Evolutionary conservation across 306 rosid genomes (phyloP), one percentile per base, ranked within the genome.

Genomic region (Vachellia collinsii): DNA sequence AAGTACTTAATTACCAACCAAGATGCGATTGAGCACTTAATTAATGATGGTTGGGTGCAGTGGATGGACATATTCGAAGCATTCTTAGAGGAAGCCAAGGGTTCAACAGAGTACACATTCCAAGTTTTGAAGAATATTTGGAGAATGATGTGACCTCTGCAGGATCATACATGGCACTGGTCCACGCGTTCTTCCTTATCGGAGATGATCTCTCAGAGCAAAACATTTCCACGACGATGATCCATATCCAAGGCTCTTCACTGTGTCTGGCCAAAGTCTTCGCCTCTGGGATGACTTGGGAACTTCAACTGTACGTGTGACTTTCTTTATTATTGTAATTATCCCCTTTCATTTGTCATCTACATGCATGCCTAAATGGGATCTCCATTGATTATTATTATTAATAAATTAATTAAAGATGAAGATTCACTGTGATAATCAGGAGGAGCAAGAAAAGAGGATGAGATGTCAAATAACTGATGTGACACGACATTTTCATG

Each of bases 41-140:
- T 59, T 59, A 59, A 58, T 59, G 0, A 59, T 41, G 39, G n/a
- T 50, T 42, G 78, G 77, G 69, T 82, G 71, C 79, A 87, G 90
- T 85, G 90, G 88, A 82, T 84, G 7, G 88, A 87, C 71, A 74
- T 87, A 72, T 87, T 87, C 44, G 88, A 87, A 38, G 90, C 90
- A 76, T 87, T 79, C 79, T 78, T 84, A 3, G 54, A 77, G 74
- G 90, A 87, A 82, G 90, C 90, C 6, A 87, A 79, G 72, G 34
- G 34, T 29, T 29, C 83, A 79, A 77, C 79, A 38, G 4, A 0
- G 77, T 70, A 34, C 11, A 77, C 51, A 69, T 56, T 5, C 90
- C 90, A 67, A 61, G 34, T 23, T 79, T 79, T 59, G 11, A 71
- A 9, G 82, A 81, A 77, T 82, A 82, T 62, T 62, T 87, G 77